phyloP scores from a whole-genome alignment of 2,329 filamentous ascomycete species.

The Hypoxylon sp. region DNA sequence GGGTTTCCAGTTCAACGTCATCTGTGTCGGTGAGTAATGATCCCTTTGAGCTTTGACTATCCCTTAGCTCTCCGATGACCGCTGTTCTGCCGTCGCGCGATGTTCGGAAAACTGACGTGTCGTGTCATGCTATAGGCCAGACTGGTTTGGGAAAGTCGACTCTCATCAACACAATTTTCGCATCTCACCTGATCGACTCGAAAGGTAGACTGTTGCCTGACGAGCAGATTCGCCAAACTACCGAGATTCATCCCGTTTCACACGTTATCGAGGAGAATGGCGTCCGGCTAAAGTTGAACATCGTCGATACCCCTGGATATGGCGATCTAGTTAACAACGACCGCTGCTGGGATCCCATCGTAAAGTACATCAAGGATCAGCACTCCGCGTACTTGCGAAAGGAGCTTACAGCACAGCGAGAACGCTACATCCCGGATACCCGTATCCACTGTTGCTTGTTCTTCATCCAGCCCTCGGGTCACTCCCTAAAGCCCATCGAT shows the following conservation, averaged over 20 bases:
- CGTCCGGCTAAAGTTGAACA: slow-evolving; percentile 96
- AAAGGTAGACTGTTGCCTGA: slow-evolving; percentile 95
- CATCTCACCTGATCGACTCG: slow-evolving; percentile 98
- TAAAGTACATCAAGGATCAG: slow-evolving; percentile 99
- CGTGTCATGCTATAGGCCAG: slow-evolving; percentile 76
- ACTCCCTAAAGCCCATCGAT: slow-evolving; percentile 98
- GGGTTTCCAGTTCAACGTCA: slow-evolving; percentile 99
- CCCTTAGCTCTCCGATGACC: not conserved
- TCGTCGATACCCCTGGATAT: slow-evolving; percentile 98
- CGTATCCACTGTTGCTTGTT: slow-evolving; percentile 99
- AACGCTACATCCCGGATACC: slow-evolving; percentile 99
- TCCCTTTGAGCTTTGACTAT: not conserved
- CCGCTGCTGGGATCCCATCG: slow-evolving; percentile 99
- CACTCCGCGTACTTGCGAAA: slow-evolving; percentile 99
- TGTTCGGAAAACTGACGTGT: slow-evolving; percentile 53
- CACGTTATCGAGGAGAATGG: slow-evolving; percentile 99
- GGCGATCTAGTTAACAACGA: slow-evolving; percentile 99
- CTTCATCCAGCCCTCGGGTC: slow-evolving; percentile 98
- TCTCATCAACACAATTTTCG: slow-evolving; percentile 99
- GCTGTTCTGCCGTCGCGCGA: slow-evolving; percentile 10
- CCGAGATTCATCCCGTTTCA: slow-evolving; percentile 97
- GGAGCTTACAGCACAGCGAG: slow-evolving; percentile 98
- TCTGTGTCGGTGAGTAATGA: slow-evolving; percentile 89
- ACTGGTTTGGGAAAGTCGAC: slow-evolving; percentile 99
- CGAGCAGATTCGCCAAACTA: slow-evolving; percentile 94